A percentile compares a stretch with the other conserved stretches of the same genome.
These are phyloP conservation scores for Metschnikowia lochheadii DNA, from an alignment of 805 yeast genomes.

Conservation along the genomic window DNA sequence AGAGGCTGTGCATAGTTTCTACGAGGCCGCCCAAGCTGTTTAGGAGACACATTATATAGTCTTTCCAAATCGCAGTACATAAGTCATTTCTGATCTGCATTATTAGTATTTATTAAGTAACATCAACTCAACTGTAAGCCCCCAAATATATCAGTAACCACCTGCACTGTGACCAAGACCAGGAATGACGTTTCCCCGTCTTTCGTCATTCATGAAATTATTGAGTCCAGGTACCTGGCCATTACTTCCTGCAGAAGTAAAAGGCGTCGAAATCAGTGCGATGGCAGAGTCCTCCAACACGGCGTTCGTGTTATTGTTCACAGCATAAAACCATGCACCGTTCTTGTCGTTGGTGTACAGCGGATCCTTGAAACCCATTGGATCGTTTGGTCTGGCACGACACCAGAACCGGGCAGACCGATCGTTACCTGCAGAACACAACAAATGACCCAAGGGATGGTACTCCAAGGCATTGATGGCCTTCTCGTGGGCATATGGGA, in stretches of 20 bases:
- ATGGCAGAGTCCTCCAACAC: slow-evolving; percentile 21
- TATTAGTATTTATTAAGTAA: too few species aligned
- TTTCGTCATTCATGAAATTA: slow-evolving; percentile 6
- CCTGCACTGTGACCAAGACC: slow-evolving; percentile 7
- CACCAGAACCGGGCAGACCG: slow-evolving; percentile 93
- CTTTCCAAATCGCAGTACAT: too few species aligned
- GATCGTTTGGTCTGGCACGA: slow-evolving; percentile 86
- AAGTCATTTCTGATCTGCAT: too few species aligned
- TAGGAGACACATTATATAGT: background rate
- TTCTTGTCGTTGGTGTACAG: slow-evolving; percentile 65
- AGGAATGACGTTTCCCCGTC: slow-evolving; percentile 10
- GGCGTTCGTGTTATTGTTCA: slow-evolving; percentile 43
- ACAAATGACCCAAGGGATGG: slow-evolving; percentile 89
- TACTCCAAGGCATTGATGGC: slow-evolving; percentile 87
- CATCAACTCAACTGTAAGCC: too few species aligned
- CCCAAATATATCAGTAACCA: background rate
- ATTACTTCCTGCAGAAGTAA: background rate
- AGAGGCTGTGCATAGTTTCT: slow-evolving; percentile 15
- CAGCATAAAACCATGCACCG: slow-evolving; percentile 54
- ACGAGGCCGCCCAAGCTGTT: slow-evolving; percentile 6
- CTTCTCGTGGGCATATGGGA: slow-evolving; percentile 93
- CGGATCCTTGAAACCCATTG: slow-evolving; percentile 74
- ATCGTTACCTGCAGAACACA: slow-evolving; percentile 92
- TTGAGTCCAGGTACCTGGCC: slow-evolving; percentile 16
- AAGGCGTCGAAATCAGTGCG: background rate